Evolutionary conservation across 1,284 basidiomycete genomes (phyloP).

Genomic region (Pseudozyma thailandica): DNA sequence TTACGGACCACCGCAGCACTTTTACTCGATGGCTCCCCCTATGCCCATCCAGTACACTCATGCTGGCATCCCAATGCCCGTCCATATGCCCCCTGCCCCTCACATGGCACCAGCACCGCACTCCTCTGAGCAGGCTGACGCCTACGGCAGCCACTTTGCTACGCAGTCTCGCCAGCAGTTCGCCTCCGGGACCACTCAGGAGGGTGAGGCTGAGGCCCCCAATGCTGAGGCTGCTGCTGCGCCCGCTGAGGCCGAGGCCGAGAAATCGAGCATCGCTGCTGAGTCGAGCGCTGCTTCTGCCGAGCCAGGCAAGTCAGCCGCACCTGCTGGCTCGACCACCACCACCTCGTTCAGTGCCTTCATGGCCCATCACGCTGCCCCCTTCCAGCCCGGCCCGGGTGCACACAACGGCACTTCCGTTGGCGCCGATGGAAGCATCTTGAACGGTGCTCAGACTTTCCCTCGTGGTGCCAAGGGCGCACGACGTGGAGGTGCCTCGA

Average conservation of each 20-base stretch:
- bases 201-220: constrained; percentile 16
- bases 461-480: constrained; percentile 34
- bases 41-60: constrained; percentile 54
- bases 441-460: constrained; percentile 23
- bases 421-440: constrained; percentile 23
- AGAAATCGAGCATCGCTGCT: constrained; percentile 3
- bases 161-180: constrained; percentile 21
- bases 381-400: constrained; percentile 57
- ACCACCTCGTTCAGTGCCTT: constrained; percentile 62
- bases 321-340: constrained; percentile 20
- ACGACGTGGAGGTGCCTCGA: constrained; percentile 35
- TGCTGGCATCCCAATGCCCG: constrained; percentile 51
- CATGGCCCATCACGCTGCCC: constrained; percentile 59
- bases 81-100: constrained; percentile 54
- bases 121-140: constrained; percentile 31
- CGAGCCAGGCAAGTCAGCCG: constrained; percentile 18
- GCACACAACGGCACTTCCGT: constrained; percentile 27
- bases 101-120: constrained; percentile 35
- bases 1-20: constrained; percentile 58
- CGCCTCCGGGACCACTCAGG: constrained; percentile 14
- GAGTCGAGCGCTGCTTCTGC: constrained; percentile 7
- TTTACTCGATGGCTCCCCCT: constrained; percentile 57
- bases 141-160: constrained; percentile 31
- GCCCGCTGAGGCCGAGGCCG: constrained; percentile 7
- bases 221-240: constrained; percentile 10